Evolutionary conservation across 2,329 filamentous ascomycete genomes (phyloP), one percentile per base, ranked within the genome.

Genomic region (Fusarium oligoseptatum): DNA sequence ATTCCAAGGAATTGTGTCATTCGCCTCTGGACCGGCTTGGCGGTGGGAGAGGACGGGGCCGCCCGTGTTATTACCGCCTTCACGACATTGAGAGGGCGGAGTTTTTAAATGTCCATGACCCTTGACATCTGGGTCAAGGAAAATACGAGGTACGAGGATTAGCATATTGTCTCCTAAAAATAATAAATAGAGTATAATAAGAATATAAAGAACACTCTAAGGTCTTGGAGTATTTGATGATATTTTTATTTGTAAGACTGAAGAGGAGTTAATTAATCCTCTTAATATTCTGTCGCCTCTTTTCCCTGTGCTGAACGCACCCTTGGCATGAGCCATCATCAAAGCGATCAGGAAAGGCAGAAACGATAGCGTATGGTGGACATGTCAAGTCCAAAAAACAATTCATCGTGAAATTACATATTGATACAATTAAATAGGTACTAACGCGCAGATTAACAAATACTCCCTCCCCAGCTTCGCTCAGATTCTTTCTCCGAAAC

Each of bases 61-160:
- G 39, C 22, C 76, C 76, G 76, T 27, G 39, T 68, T 78, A 78
- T 78, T 78, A 67, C 76, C 74, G 76, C 36, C 29, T 66, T 67
- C 58, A 67, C 60, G 60, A 57, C 66, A 69, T 72, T 12, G n/a
- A 41, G 20, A 56, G 32, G 45, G 61, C 68, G 70, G 73, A 74
- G 67, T 68, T 71, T 71, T 74, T 39, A 55, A 71, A 66, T 75
- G 73, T 74, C 73, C 73, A 60, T 48, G 50, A 20, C 8, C 45
- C 24, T 11, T 50, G 45, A 29, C 45, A 48, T 12, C 20, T 15
- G n/a, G n/a, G 39, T n/a, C 10, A n/a, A 41, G 17, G 39, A 20
- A 43, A 43, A 20, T 11, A 32, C 32, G 32, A 32, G 2, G 32
- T 32, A 32, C 32, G 9, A 32, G 32, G 32, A 34, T 34, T 34